phyloP scores from a whole-genome alignment of 208 protist genomes.

The Sergeia podlipaevii region DNA sequence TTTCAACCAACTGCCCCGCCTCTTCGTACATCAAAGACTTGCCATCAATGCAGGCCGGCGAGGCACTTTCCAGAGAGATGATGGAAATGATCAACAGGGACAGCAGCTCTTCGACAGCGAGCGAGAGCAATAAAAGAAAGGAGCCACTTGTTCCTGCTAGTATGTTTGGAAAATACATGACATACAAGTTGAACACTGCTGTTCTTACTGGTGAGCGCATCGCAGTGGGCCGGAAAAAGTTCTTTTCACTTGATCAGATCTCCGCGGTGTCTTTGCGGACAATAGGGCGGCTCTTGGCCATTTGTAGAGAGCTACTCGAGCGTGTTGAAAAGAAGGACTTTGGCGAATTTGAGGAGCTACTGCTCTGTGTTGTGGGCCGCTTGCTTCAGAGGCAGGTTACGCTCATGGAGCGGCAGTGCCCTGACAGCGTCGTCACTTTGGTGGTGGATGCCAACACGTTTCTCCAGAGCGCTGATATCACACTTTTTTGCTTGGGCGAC shows the following conservation, averaged over 20 bases:
- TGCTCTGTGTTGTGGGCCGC: slow-evolving; percentile 64
- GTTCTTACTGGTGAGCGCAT: no score
- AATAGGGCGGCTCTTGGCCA: slow-evolving; percentile 23
- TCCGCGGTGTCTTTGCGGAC: slow-evolving; percentile 8
- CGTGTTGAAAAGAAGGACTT: background rate
- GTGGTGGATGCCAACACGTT: slow-evolving; percentile 52
- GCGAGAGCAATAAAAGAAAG: no score
- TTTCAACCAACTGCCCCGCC: slow-evolving; percentile 12
- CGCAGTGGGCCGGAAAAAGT: no score
- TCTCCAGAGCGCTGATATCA: slow-evolving; percentile 18
- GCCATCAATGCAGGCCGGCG: slow-evolving; percentile 11
- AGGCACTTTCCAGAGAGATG: no score
- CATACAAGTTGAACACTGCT: no score
- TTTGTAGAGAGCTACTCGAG: slow-evolving; percentile 9
- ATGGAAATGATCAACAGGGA: no score
- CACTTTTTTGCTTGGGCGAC: slow-evolving; percentile 11
- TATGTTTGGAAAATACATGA: no score
- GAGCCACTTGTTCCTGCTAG: no score
- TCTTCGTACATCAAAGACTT: slow-evolving; percentile 11
- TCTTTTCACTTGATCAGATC: background rate
- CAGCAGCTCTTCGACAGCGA: no score
- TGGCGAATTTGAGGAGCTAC: slow-evolving; percentile 25
- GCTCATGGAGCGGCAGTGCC: slow-evolving; percentile 61
- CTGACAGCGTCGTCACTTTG: slow-evolving; percentile 33
- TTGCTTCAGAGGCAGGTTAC: slow-evolving; percentile 55